Evolutionary conservation across 1,284 basidiomycete genomes (phyloP), one percentile per base, ranked within the genome.

Genomic region (Athelia psychrophila): DNA sequence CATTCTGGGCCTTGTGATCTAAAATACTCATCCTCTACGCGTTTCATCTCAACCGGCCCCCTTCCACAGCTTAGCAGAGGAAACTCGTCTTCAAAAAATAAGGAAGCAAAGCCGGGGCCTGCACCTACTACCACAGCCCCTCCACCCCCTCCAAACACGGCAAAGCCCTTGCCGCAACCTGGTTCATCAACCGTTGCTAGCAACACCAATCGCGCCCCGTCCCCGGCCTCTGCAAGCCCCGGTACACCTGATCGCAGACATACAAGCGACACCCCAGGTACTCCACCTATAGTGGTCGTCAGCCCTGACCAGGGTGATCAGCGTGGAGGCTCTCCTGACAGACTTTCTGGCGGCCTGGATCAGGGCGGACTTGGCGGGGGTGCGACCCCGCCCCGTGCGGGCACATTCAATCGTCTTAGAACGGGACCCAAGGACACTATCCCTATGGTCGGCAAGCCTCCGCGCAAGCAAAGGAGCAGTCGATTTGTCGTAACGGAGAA

Each of bases 401-500:
- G 75, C 40, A 78, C 83, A 23, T 75, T 86, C 57, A 86, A 82
- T 62, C 83, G 86, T 60, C 78, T 88, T 53, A 80, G 85, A 59
- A 79, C 83, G 51, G 84, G 83, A 15, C 89, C 93, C 50, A 95
- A 93, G 72, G 95, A 97, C 68, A 96, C 93, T 27, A 97, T 98
- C 57, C 93, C 94, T 24, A 91, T 96, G 58, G 89, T 93, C 22
- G 93, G 92, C 48, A 96, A 97, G 67, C 94, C 95, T 25, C 95
- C 95, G 16, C 83, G 95, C 63, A 98, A 98, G 70, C 95, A 98
- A 72, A 81, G 95, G 59, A 95, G 93, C 74, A 95, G 91, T 65
- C 86, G 97, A 54, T 98, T 99, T 67, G 91, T 99, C 54, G 91
- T 97, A 55, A 93, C 91, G 3, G 96, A 99, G 73, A 93, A 88